A percentile compares a stretch with the other conserved stretches of the same genome.
Conservation (phyloP, 2,329 filamentous ascomycete genomes). For the Hypoxylon sp. region DNA sequence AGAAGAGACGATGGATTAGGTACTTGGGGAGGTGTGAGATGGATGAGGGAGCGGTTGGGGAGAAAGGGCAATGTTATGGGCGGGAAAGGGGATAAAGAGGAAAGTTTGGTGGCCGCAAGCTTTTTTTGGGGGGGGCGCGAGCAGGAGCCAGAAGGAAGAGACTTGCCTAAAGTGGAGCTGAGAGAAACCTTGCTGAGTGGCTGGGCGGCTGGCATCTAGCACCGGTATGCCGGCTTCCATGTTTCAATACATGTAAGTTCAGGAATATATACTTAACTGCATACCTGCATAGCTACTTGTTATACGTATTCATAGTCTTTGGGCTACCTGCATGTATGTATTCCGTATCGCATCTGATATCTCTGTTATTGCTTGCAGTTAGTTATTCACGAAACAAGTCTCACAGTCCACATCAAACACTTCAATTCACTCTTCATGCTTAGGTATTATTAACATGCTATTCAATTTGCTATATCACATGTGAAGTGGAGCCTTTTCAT, state of each 20-base stretch:
- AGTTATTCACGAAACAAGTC: background rate
- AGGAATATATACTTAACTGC: constrained; percentile 7
- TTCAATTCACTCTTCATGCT: background rate
- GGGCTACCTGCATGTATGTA: no score
- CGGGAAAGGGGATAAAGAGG: constrained; percentile 20
- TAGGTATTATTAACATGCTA: background rate
- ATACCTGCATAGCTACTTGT: no score
- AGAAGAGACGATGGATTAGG: constrained; percentile 18
- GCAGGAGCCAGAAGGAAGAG: constrained; percentile 24
- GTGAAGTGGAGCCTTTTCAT: no score
- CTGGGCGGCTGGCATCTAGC: constrained; percentile 18
- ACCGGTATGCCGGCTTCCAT: constrained; percentile 41
- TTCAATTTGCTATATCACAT: background rate
- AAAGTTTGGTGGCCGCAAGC: constrained; percentile 36
- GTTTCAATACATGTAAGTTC: constrained; percentile 34
- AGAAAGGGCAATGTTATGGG: constrained; percentile 25
- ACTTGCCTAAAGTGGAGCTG: constrained; percentile 38
- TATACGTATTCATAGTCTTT: no score
- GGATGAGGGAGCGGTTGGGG: constrained; percentile 16
- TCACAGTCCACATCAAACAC: background rate
- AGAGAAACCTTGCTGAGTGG: constrained; percentile 14
- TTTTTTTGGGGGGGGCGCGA: constrained; percentile 34
- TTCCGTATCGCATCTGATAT: no score
- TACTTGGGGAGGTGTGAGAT: constrained; percentile 6
- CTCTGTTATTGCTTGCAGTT: background rate